Conservation (phyloP, 495 filamentous ascomycete species). For the Annulohypoxylon maeteangense region DNA sequence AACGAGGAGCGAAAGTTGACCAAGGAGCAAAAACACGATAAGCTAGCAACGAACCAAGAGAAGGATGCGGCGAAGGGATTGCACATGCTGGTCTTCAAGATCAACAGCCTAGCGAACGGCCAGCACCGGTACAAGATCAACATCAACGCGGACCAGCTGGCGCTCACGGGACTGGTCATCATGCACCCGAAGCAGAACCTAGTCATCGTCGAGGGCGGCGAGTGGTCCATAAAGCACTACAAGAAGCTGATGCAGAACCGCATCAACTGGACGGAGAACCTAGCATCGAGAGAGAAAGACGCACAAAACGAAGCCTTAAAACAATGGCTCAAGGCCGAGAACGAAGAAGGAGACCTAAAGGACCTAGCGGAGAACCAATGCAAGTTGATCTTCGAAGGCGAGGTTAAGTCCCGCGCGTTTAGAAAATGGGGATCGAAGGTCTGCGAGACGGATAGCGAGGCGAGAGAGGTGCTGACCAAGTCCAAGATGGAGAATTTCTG, state of each 20-base stretch:
- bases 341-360: slow-evolving; percentile 81
- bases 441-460: slow-evolving; percentile 88
- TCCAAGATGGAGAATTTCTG: slow-evolving; percentile 96
- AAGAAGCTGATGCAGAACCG: slow-evolving; percentile 88
- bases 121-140: slow-evolving; percentile 92
- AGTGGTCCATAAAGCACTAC: slow-evolving; percentile 80
- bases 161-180: slow-evolving; percentile 86
- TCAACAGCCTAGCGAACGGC: slow-evolving; percentile 86
- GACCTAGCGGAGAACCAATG: slow-evolving; percentile 85
- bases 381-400: slow-evolving; percentile 85
- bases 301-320: slow-evolving; percentile 70
- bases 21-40: slow-evolving; percentile 89
- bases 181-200: slow-evolving; percentile 88
- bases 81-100: slow-evolving; percentile 84
- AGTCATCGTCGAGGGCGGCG: slow-evolving; percentile 91
- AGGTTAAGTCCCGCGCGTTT: slow-evolving; percentile 79
- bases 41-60: slow-evolving; percentile 83
- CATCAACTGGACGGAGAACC: slow-evolving; percentile 93
- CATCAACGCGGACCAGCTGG: slow-evolving; percentile 89
- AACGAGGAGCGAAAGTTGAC: slow-evolving; percentile 93
- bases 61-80: slow-evolving; percentile 89
- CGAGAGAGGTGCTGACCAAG: slow-evolving; percentile 79
- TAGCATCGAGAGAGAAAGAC: slow-evolving; percentile 69
- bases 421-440: slow-evolving; percentile 85
- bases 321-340: slow-evolving; percentile 79